These are phyloP conservation scores for Alternaria angustiovoidea DNA, from an alignment of 2,329 filamentous ascomycete species.

Conservation along the genomic window DNA sequence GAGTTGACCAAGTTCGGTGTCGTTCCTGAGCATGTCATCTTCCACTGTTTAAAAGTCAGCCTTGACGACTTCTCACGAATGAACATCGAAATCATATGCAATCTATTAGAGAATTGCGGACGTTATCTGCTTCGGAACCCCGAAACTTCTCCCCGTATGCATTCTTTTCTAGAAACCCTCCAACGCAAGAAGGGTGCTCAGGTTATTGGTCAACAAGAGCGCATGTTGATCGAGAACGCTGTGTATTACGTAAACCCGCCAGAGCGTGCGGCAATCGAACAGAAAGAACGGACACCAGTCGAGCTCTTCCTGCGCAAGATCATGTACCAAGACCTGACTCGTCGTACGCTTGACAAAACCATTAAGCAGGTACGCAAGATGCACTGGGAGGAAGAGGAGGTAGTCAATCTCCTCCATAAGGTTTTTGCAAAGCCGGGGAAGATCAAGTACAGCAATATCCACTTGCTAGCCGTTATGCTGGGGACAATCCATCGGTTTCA, in stretches of 20 bases:
- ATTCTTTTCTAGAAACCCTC: constrained; percentile 90
- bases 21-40: constrained; percentile 97
- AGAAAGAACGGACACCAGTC: constrained; percentile 93
- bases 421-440: constrained; percentile 96
- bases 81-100: constrained; percentile 99
- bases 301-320: constrained; percentile 93
- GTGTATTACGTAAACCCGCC: constrained; percentile 98
- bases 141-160: constrained; percentile 92
- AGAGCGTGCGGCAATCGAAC: constrained; percentile 89
- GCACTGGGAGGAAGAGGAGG: constrained; percentile 95
- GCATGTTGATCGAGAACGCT: constrained; percentile 98
- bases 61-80: constrained; percentile 97
- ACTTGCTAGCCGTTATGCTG: constrained; percentile 88
- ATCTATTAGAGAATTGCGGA: constrained; percentile 94
- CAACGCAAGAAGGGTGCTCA: constrained; percentile 96
- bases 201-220: constrained; percentile 92
- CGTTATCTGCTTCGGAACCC: constrained; percentile 91
- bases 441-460: constrained; percentile 96
- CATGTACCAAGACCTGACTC: constrained; percentile 91
- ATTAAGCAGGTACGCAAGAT: constrained; percentile 93
- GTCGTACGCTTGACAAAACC: constrained; percentile 91
- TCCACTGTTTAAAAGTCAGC: constrained; percentile 97
- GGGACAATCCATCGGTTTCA: constrained; percentile 92
- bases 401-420: constrained; percentile 81
- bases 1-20: constrained; percentile 98